Conservation (phyloP, 768 basidiomycete species). For the Termitomyces sp. region DNA sequence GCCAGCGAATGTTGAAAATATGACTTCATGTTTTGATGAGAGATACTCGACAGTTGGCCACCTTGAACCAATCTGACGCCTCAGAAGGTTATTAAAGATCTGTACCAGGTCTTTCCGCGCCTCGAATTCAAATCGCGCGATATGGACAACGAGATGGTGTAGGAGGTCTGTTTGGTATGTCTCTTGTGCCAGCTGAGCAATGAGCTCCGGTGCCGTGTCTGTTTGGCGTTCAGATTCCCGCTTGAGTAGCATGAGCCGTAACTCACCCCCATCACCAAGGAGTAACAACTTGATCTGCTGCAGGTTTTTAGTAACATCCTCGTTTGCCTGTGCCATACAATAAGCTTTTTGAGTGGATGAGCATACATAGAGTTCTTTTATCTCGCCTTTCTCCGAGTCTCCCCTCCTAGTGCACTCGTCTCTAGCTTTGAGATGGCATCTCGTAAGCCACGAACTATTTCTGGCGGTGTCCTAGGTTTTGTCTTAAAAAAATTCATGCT, state of each 20-base stretch:
- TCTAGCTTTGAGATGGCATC: conserved; percentile 82
- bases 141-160: conserved; percentile 73
- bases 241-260: not conserved
- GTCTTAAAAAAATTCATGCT: conserved; percentile 96
- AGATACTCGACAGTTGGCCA: conserved; percentile 98
- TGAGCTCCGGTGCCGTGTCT: conserved; percentile 86
- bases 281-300: conserved; percentile 88
- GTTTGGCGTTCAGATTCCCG: conserved; percentile 9
- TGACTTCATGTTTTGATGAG: conserved; percentile 63
- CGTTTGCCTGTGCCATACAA: conserved; percentile 59
- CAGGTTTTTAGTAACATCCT: conserved; percentile 86
- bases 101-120: conserved; percentile 83
- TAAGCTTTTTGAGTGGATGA: not conserved
- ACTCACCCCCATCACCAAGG: conserved; percentile 82
- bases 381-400: conserved; percentile 76
- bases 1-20: conserved; percentile 83
- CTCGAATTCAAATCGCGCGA: conserved; percentile 92
- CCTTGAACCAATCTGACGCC: conserved; percentile 89
- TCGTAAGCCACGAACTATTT: conserved; percentile 77
- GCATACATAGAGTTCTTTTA: not conserved
- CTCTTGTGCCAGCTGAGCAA: conserved; percentile 95
- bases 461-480: conserved; percentile 82
- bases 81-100: conserved; percentile 85
- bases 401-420: conserved; percentile 65
- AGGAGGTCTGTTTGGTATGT: conserved; percentile 91